These are phyloP conservation scores for Aspergillus fischeri DNA, from an alignment of 2,329 filamentous ascomycete genomes.

Conservation along the genomic window DNA sequence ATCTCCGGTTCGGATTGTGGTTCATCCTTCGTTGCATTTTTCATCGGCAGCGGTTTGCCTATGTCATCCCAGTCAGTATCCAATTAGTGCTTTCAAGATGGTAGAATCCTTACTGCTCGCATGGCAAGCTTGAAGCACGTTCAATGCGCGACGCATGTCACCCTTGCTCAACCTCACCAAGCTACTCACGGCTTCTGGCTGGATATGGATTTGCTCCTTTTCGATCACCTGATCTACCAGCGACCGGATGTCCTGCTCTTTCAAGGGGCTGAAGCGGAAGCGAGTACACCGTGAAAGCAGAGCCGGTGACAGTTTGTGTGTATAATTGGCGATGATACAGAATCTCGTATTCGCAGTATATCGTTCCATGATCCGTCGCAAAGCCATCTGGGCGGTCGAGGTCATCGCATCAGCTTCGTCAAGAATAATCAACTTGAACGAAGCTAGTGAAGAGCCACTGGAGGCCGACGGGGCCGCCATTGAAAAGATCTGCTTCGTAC, in stretches of 20 bases:
- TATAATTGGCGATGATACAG: constrained; percentile 98
- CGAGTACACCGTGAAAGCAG: constrained; percentile 89
- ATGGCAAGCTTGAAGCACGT: constrained; percentile 94
- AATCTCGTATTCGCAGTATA: constrained; percentile 98
- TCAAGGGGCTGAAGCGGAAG: constrained; percentile 91
- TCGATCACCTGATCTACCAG: constrained; percentile 86
- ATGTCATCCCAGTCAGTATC: constrained; percentile 6
- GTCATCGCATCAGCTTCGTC: constrained; percentile 99
- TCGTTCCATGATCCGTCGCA: constrained; percentile 97
- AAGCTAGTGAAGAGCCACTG: constrained; percentile 53
- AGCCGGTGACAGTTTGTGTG: constrained; percentile 92
- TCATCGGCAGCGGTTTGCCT: constrained; percentile 65
- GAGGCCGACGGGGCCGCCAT: constrained; percentile 47
- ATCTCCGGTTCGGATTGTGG: constrained; percentile 66
- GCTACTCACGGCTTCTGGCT: constrained; percentile 72
- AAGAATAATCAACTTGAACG: constrained; percentile 93
- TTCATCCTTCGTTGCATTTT: constrained; percentile 56
- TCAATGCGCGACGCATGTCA: constrained; percentile 91
- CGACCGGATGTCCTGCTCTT: constrained; percentile 77
- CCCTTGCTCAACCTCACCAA: constrained; percentile 86
- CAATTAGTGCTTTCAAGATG: neutral
- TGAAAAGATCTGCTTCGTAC: constrained; percentile 94
- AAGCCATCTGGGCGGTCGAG: constrained; percentile 95
- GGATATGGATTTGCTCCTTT: constrained; percentile 81
- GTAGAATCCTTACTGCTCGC: constrained; percentile 66